Base-by-base conservation (phyloP, 169 alveolate genomes). In the Eimeria acervulina region DNA sequence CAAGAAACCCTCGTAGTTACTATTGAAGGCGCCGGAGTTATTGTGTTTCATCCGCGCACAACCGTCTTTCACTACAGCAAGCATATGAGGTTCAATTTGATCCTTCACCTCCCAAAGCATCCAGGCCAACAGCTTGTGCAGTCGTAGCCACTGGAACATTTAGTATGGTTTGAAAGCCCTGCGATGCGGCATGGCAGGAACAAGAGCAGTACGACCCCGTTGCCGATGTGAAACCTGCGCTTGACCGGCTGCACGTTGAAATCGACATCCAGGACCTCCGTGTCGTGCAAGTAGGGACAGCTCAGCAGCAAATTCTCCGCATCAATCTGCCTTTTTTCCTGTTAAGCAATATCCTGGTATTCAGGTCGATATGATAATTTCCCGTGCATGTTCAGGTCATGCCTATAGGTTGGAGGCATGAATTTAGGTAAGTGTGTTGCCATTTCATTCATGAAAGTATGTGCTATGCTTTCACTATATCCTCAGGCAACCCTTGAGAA, bases 241-340 rank as follows among this genome's bases (percentile, higher is more conserved):
- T 87, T 59, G 94, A 87, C 38, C 94, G 94, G 23, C 94, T 87
- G 23, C 94, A 87, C 44, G 94, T 87, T 38, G 94, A 87, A 61
- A 87, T 87, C 15, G 94, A 87, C 81, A 63, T 87, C 36, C 94
- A 87, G 42, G 94, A 87, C 31, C 81, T 87, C 44, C 94, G 94
- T 31, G 94, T 87, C 47, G 94, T 87, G 68, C 94, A 87, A 76
- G 94, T 59, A 38, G 36, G 61, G 88, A 26, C 3, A 13, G 1
- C 47, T 17, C 51, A 72, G 83, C 83, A 33, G 15, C 83, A 33
- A 2, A 17, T 36, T n/a, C 51, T 19, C 51, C 83, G 19, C 31
- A 72, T 36, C 4, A 0, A 10, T 26, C 44, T 42, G n/a, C 66
- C 47, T 0, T 10, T 55, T 10, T 15, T 12, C 76, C 38, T 12